Evolutionary conservation across 306 rosid genomes (phyloP), one percentile per base, ranked within the genome.

Genomic region (Spatholobus suberectus): DNA sequence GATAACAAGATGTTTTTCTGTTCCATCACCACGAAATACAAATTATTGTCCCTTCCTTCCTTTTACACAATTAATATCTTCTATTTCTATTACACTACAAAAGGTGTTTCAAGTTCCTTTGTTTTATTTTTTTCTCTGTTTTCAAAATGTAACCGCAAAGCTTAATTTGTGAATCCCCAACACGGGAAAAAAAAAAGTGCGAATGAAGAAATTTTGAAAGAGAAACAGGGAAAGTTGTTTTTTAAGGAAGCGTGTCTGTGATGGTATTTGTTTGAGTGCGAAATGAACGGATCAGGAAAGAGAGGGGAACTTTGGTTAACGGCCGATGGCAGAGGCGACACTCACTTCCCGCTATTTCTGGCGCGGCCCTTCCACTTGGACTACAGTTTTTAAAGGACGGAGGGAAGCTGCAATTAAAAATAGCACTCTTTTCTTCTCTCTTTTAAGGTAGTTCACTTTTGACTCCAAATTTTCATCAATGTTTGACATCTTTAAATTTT

Each of bases 1-100:
- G 96, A 94, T 55, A 94, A 67, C 79, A 92, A 46, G 18, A 86
- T 6, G 5, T 85, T 75, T 61, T 82, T 94, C 82, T 92, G 90
- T 44, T 94, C 98, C 97, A 94, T 93, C 26, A 11, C 32, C n/a
- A n/a, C n/a, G n/a, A n/a, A n/a, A n/a, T 57, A 5, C 35, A 37
- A 29, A 72, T 47, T 49, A 21, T 58, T 24, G n/a, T n/a, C n/a
- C n/a, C n/a, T n/a, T n/a, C n/a, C 0, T 62, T 13, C n/a, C 47
- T 47, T 17, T 18, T n/a, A 18, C 61, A 18, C 26, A 65, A 32
- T 65, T 34, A 34, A 2, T 32, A 35, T 68, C 52, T 51, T 37
- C n/a, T 69, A 4, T 52, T 68, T 79, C 35, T 77, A 8, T 2
- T 17, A n/a, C 12, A 24, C 32, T 29, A n/a, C 32, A 55, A 10